phyloP scores from a whole-genome alignment of 805 yeast genomes.

The Jamesozyma piceae region DNA sequence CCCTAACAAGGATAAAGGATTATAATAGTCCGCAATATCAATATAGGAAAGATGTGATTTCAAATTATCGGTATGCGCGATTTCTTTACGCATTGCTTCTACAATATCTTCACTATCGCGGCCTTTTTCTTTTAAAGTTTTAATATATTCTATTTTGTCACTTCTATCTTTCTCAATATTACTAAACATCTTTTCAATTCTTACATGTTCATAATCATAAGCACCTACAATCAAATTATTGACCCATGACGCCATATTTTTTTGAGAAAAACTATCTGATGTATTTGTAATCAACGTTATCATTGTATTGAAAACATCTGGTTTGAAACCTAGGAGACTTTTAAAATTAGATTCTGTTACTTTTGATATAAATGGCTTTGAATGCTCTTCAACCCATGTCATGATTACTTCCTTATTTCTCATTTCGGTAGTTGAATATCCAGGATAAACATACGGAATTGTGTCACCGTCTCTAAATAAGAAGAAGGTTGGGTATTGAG shows the following conservation, averaged over 20 bases:
- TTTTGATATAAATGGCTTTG: constrained; percentile 46
- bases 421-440: constrained; percentile 54
- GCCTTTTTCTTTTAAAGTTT: constrained; percentile 35
- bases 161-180: constrained; percentile 31
- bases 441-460: constrained; percentile 45
- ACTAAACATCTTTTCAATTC: constrained; percentile 35
- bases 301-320: constrained; percentile 14
- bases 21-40: constrained; percentile 36
- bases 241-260: constrained; percentile 21
- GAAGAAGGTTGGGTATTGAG: constrained; percentile 54
- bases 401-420: constrained; percentile 41
- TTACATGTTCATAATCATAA: constrained; percentile 40
- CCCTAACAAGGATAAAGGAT: constrained; percentile 17
- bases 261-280: constrained; percentile 1
- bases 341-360: constrained; percentile 33
- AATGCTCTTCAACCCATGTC: constrained; percentile 41
- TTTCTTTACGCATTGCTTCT: constrained; percentile 39
- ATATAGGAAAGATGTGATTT: constrained; percentile 40
- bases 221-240: constrained; percentile 28
- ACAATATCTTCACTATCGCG: constrained; percentile 38
- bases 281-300: constrained; percentile 18
- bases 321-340: constrained; percentile 10
- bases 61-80: constrained; percentile 38
- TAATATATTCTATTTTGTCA: constrained; percentile 38
- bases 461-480: constrained; percentile 50